Conservation (phyloP, 768 basidiomycete species). For the Asterophora parasitica region DNA sequence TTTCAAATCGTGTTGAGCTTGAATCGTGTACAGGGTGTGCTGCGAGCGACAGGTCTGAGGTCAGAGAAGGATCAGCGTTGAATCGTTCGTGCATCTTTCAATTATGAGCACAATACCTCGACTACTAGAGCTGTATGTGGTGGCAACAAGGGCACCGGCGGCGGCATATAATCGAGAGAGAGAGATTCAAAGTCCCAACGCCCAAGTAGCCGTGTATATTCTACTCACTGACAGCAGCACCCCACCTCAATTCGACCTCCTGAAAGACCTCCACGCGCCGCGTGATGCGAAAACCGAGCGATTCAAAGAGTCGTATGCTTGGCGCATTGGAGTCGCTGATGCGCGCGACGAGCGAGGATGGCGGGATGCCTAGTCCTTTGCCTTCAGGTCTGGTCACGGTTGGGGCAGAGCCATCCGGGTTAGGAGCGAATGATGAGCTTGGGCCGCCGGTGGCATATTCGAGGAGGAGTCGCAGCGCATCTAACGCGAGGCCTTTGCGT, state of each 20-base stretch:
- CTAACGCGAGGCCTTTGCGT: conserved; percentile 59
- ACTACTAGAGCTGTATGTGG: too few species aligned
- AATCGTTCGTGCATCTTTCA: too few species aligned
- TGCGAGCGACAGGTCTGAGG: too few species aligned
- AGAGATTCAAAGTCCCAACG: too few species aligned
- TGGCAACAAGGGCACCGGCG: too few species aligned
- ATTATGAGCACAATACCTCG: too few species aligned
- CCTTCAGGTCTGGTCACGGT: conserved; percentile 21
- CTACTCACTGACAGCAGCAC: too few species aligned
- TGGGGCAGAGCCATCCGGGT: not conserved
- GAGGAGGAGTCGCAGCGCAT: conserved; percentile 63
- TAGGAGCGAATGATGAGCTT: conserved; percentile 17
- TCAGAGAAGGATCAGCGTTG: too few species aligned
- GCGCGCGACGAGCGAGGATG: conserved; percentile 55
- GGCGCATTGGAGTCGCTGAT: conserved; percentile 66
- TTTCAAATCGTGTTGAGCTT: too few species aligned
- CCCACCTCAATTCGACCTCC: conserved; percentile 77
- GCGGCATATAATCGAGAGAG: too few species aligned
- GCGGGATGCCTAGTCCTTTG: conserved; percentile 32
- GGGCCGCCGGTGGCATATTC: conserved; percentile 57
- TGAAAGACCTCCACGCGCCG: conserved; percentile 70
- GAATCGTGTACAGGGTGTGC: too few species aligned
- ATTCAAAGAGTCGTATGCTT: conserved; percentile 69
- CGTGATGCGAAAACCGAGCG: conserved; percentile 68
- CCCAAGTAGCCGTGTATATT: too few species aligned